phyloP scores from a whole-genome alignment of 2,329 filamentous ascomycete species.

The Fusarium sp. region DNA sequence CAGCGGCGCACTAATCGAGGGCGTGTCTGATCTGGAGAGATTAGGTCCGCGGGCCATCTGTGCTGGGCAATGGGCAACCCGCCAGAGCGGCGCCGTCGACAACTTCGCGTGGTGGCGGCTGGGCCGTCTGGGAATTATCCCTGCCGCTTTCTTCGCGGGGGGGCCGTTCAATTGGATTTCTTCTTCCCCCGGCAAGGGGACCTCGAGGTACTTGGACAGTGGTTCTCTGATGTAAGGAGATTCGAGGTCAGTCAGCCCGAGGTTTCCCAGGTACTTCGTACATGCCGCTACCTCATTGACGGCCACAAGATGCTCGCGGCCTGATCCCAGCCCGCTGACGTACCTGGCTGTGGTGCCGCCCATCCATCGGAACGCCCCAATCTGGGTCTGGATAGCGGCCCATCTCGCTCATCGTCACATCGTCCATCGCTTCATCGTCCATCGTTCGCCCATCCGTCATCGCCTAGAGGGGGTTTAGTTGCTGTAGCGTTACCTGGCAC shows the following conservation, averaged over 20 bases:
- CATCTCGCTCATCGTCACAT: conserved; percentile 38
- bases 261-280: conserved; percentile 9
- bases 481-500: conserved; percentile 5
- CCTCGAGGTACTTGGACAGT: conserved; percentile 14
- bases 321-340: conserved; percentile 41
- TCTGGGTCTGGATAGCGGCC: conserved; percentile 31
- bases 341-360: conserved; percentile 42
- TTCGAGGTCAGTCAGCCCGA: background rate
- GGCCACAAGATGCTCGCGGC: conserved; percentile 9
- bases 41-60: conserved; percentile 44
- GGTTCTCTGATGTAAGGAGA: conserved; percentile 18
- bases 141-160: conserved; percentile 27
- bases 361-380: conserved; percentile 37
- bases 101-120: conserved; percentile 43
- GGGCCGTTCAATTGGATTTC: conserved; percentile 24
- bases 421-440: conserved; percentile 23
- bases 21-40: conserved; percentile 45
- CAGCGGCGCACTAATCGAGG: conserved; percentile 43
- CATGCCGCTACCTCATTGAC: conserved; percentile 14
- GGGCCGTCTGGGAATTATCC: conserved; percentile 26
- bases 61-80: conserved; percentile 31
- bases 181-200: background rate
- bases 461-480: background rate
- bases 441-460: conserved; percentile 16
- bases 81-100: conserved; percentile 41